Evolutionary conservation across 331 rosid genomes (phyloP), one percentile per base, ranked within the genome.

Genomic region (Stylosanthes scabra): DNA sequence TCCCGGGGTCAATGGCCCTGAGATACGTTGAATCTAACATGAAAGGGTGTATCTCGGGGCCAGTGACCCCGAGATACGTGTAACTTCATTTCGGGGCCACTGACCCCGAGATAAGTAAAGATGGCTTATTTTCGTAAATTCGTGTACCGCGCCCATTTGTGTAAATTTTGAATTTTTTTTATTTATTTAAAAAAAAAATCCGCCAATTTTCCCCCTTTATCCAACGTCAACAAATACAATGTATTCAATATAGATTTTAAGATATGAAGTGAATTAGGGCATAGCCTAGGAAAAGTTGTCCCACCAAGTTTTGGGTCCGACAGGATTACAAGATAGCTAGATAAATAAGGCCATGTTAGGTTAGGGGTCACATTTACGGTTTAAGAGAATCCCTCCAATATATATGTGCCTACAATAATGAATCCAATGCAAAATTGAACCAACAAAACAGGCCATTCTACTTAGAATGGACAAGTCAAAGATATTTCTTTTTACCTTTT

Each of bases 301-400:
- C 31, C 71, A 15, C 44, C 59, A 10, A 31, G 31, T 63, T 72
- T 41, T 25, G 80, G 62, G 46, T 72, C 82, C 70, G 74, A 85
- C 86, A 78, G 13, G 83, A 85, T 83, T 70, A 66, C 42, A 63
- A 44, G 86, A 75, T 83, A 75, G 77, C 84, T 70, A 41, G 41
- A 7, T 54, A n/a, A n/a, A 51, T 9, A 31, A 57, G 63, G 65
- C 14, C 40, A 70, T 12, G 44, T n/a, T 5, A 31, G 6, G 40
- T 20, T 20, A 20, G 25, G 25, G 25, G 25, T 20, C 25, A 20
- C 25, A 20, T 20, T 20, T 20, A 20, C 25, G 1, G 25, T 20
- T 20, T 20, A 20, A 1, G 25, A 20, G 25, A 20, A 20, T 20
- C 25, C 25, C 25, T 20, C 25, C 25, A 20, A 20, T 20, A 25